Conservation (phyloP, 139 green algal genomes). For the Chlamydomonas sp. region DNA sequence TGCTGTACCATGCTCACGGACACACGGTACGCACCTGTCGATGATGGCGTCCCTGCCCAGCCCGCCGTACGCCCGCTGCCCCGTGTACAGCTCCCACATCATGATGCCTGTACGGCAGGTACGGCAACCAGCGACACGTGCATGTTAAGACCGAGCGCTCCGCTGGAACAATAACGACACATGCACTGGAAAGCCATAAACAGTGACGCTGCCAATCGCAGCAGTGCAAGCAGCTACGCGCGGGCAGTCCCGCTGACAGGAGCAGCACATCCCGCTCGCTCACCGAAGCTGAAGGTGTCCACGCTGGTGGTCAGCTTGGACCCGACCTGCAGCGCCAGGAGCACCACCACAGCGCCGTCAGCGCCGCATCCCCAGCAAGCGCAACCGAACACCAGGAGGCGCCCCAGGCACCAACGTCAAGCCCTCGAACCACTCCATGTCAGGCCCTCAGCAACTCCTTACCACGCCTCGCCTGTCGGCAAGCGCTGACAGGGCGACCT, state of each 20-base stretch:
- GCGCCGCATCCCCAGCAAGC: too few species aligned
- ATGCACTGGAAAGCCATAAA: not conserved
- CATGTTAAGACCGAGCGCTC: not conserved
- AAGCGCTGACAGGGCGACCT: too few species aligned
- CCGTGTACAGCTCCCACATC: conserved; percentile 76
- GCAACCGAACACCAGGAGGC: not conserved
- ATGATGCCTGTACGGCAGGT: conserved; percentile 26
- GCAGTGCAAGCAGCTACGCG: too few species aligned
- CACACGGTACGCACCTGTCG: conserved; percentile 35
- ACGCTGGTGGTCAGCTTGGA: conserved; percentile 69
- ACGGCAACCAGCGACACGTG: not conserved
- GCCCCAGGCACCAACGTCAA: not conserved
- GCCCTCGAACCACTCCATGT: not conserved
- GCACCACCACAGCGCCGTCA: not conserved
- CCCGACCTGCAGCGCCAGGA: conserved; percentile 50
- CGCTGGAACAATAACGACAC: not conserved
- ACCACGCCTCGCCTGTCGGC: too few species aligned
- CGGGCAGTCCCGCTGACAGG: too few species aligned
- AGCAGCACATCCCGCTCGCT: not conserved
- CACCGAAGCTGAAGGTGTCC: conserved; percentile 69
- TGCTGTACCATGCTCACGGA: not conserved
- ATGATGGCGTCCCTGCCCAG: conserved; percentile 69
- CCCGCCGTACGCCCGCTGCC: conserved; percentile 65
- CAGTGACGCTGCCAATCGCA: too few species aligned
- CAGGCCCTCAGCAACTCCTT: too few species aligned